Evolutionary conservation across 768 basidiomycete species (phyloP).

Genomic region (Clitopilus passeckerianus): DNA sequence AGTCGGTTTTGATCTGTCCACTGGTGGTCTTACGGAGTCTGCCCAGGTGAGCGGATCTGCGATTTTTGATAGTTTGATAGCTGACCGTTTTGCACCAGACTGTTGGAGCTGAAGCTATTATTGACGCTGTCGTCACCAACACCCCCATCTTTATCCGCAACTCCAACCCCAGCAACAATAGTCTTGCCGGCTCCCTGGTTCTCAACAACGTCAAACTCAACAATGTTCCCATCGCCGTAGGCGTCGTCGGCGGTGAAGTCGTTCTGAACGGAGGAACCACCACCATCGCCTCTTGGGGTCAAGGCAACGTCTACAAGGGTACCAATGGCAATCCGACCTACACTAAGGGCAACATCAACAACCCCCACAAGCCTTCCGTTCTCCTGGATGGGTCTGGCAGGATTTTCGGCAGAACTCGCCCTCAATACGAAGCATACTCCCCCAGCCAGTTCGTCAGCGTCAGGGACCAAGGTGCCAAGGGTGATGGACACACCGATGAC

Average conservation of each 20-base stretch:
- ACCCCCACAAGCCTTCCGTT: conserved; percentile 47
- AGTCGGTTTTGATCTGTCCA: conserved; percentile 54
- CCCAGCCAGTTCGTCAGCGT: conserved; percentile 69
- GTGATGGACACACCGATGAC: conserved; percentile 76
- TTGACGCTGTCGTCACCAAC: conserved; percentile 56
- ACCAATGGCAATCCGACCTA: conserved; percentile 36
- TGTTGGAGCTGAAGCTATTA: conserved; percentile 56
- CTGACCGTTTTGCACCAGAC: conserved; percentile 27
- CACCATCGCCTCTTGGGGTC: conserved; percentile 68
- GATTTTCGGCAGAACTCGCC: conserved; percentile 59
- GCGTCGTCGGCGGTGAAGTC: conserved; percentile 42
- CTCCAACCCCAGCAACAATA: conserved; percentile 37
- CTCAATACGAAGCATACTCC: conserved; percentile 62
- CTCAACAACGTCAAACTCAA: conserved; percentile 59
- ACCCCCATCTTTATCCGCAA: conserved; percentile 59
- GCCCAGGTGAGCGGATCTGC: conserved; percentile 30
- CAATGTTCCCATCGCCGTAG: conserved; percentile 61
- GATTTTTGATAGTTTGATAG: background rate
- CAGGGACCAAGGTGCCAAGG: conserved; percentile 62
- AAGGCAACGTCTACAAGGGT: conserved; percentile 70
- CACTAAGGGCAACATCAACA: conserved; percentile 43
- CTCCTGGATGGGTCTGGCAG: conserved; percentile 54
- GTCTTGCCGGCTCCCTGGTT: conserved; percentile 54
- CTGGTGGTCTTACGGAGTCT: conserved; percentile 36
- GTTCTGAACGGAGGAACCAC: conserved; percentile 59